Base-by-base conservation (phyloP, 169 alveolate genomes). In the Neospora caninum region DNA sequence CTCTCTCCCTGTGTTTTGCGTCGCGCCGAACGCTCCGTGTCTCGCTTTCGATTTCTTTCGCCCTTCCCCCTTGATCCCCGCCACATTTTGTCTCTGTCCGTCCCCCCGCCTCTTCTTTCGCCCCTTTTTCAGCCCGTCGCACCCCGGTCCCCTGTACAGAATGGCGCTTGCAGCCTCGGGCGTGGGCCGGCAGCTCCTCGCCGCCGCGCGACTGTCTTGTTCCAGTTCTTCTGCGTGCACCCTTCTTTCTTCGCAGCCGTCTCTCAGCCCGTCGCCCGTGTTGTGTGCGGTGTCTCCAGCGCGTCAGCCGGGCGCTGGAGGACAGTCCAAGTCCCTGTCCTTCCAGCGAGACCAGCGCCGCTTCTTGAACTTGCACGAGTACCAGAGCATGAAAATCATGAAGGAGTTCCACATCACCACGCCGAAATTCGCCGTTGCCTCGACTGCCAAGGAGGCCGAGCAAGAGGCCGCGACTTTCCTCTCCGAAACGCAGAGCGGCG, bases 321-420 rank as follows among this genome's bases (percentile, higher is more conserved):
- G 82, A 49, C 92, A 53, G 82, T 54, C 41, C 84, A 39, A 16
- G 64, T 53, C 39, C 31, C 39, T 20, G 39, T 88, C 83, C 92
- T 29, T 10, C 73, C 73, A 64, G 73, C 88, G 58, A 9, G 92
- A 93, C 80, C 97, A 93, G 91, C 49, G 34, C 31, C 91, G 97
- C 49, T 93, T 83, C 94, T 69, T 96, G 88, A 94, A 93, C 94
- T 78, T 96, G 84, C 97, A 96, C 78, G 97, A 96, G 96, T 95
- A 96, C 91, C 97, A 96, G 93, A 88, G 92, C 42, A n/a, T 87
- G 91, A 16, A 36, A 0, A 39, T 86, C 53, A 7, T 54, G 82
- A 29, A 58, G 84, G 69, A 67, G 34, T 88, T 43, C 88, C 31
- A 67, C 54, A 36, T 92, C 31, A 45, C 31, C 45, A 43, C 83